Evolutionary conservation across 2,329 filamentous ascomycete species (phyloP).

Genomic region (Stachybotrys chlorohalonatus): DNA sequence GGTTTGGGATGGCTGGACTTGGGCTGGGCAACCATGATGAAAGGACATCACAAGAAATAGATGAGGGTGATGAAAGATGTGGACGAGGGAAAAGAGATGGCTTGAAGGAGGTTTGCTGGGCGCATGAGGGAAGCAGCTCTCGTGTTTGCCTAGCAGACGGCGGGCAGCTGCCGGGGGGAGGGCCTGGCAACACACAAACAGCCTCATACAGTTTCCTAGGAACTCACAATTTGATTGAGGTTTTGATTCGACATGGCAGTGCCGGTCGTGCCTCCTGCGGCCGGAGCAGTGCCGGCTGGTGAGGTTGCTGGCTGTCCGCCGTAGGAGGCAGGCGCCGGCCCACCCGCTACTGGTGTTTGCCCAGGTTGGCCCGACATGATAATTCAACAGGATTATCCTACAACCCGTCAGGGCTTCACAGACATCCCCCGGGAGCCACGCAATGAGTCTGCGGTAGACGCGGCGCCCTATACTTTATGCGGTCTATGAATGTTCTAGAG

Average conservation of each 20-base stretch:
- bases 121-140: background rate
- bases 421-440: background rate
- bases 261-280: conserved; percentile 13
- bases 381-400: background rate
- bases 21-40: no score
- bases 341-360: conserved; percentile 14
- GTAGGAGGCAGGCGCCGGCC: conserved; percentile 20
- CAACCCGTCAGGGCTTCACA: background rate
- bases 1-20: no score
- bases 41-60: no score
- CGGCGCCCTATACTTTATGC: background rate
- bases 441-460: conserved; percentile 1
- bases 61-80: background rate
- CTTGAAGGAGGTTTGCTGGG: background rate
- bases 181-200: no score
- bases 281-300: conserved; percentile 17
- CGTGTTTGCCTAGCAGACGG: background rate
- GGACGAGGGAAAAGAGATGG: background rate
- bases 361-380: conserved; percentile 23
- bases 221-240: conserved; percentile 86
- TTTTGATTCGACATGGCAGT: conserved; percentile 71
- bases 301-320: conserved; percentile 22
- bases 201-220: background rate
- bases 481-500: background rate
- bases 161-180: background rate